phyloP scores from a whole-genome alignment of 768 basidiomycete genomes.

The Auriculariales sp. region DNA sequence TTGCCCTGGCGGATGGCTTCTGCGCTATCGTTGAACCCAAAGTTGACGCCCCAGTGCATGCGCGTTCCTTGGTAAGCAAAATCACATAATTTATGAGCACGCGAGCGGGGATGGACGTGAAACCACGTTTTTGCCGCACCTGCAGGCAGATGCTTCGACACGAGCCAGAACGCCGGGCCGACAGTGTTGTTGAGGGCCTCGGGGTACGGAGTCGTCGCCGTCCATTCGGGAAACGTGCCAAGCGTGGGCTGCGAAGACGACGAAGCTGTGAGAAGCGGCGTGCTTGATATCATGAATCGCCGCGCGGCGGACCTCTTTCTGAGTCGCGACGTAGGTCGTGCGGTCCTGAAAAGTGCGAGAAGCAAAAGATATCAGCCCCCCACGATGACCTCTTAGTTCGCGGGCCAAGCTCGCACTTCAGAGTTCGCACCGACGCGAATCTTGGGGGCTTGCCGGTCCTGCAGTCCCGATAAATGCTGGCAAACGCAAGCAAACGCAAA shows the following conservation, averaged over 20 bases:
- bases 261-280: too few species aligned
- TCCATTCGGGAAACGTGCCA: constrained; percentile 30
- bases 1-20: constrained; percentile 29
- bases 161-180: background rate
- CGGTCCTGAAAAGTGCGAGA: background rate
- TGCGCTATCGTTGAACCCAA: constrained; percentile 38
- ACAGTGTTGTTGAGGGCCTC: constrained; percentile 17
- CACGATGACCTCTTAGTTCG: background rate
- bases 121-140: too few species aligned
- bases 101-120: too few species aligned
- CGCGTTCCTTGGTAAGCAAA: too few species aligned
- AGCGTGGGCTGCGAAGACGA: constrained; percentile 19
- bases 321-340: background rate
- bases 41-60: constrained; percentile 54
- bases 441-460: constrained; percentile 6
- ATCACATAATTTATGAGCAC: too few species aligned
- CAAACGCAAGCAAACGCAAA: background rate
- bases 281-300: background rate
- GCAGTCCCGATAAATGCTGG: constrained; percentile 1
- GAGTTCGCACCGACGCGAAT: constrained; percentile 9
- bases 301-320: background rate
- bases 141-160: background rate
- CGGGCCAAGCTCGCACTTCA: background rate
- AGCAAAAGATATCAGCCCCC: background rate
- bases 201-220: constrained; percentile 41